Evolutionary conservation across 1,284 basidiomycete species (phyloP).

Genomic region (Cryptococcus hybrid): DNA sequence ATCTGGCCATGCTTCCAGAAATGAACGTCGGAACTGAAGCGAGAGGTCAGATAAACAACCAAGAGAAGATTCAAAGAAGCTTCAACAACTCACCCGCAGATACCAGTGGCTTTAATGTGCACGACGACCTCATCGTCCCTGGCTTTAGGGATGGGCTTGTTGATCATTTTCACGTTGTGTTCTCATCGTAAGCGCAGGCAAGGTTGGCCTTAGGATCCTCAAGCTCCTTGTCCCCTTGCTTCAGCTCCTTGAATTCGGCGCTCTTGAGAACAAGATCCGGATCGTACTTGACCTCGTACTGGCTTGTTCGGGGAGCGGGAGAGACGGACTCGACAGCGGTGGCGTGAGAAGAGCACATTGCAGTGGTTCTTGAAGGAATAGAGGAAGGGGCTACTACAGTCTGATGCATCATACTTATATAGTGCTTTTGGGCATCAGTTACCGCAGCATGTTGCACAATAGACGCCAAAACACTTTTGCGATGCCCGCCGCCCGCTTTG

Average conservation of each 20-base stretch:
- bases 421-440: too few species aligned
- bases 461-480: too few species aligned
- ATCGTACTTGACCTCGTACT: conserved; percentile 40
- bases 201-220: conserved; percentile 34
- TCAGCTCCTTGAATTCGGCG: conserved; percentile 41
- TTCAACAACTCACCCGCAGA: conserved; percentile 53
- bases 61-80: too few species aligned
- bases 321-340: conserved; percentile 3
- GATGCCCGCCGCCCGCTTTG: too few species aligned
- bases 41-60: too few species aligned
- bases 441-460: too few species aligned
- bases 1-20: conserved; percentile 56
- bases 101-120: conserved; percentile 52
- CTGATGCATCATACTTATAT: too few species aligned
- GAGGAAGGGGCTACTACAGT: too few species aligned
- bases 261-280: conserved; percentile 38
- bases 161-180: conserved; percentile 49
- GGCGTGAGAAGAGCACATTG: too few species aligned
- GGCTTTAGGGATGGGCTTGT: conserved; percentile 45
- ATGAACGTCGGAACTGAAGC: conserved; percentile 53
- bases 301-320: too few species aligned
- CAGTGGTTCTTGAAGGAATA: too few species aligned
- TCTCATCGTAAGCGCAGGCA: conserved; percentile 49
- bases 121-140: conserved; percentile 50
- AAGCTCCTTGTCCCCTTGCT: conserved; percentile 25